A percentile compares a stretch with the other conserved stretches of the same genome.
Evolutionary conservation across 169 alveolate genomes (phyloP).

Genomic region (Cryptosporidium tyzzeri): DNA sequence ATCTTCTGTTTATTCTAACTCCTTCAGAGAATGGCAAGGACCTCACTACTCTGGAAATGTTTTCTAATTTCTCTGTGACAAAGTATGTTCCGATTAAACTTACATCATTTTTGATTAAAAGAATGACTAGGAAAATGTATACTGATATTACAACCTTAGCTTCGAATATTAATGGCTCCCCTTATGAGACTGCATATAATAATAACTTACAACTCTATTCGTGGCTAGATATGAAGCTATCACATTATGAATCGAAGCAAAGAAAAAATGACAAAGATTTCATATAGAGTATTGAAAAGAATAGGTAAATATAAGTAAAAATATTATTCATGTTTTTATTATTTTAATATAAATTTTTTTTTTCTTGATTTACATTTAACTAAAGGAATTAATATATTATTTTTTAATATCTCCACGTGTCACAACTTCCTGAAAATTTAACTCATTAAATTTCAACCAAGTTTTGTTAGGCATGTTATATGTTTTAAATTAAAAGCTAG

Average conservation of each 20-base stretch:
- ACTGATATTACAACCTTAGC: constrained; percentile 58
- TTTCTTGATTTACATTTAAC: background rate
- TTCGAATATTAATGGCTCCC: constrained; percentile 39
- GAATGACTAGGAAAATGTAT: constrained; percentile 72
- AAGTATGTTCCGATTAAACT: constrained; percentile 53
- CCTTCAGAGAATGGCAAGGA: constrained; percentile 15
- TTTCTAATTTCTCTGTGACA: constrained; percentile 44
- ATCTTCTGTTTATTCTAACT: constrained; percentile 47
- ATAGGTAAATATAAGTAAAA: background rate
- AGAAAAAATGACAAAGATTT: background rate
- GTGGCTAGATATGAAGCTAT: constrained; percentile 56
- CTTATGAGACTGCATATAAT: constrained; percentile 57
- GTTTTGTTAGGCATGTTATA: background rate
- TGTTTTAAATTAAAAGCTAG: too few species aligned
- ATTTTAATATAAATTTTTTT: background rate
- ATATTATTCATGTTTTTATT: background rate
- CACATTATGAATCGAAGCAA: constrained; percentile 34
- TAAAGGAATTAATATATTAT: too few species aligned
- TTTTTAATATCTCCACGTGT: background rate
- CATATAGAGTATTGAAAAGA: background rate
- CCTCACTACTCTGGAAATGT: constrained; percentile 58
- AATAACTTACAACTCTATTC: constrained; percentile 48
- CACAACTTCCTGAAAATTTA: background rate
- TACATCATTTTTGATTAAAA: constrained; percentile 42
- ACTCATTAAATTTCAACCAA: background rate